Evolutionary conservation across 192 early-diverging fungal species (phyloP).

Genomic region (Diversispora eburnea): DNA sequence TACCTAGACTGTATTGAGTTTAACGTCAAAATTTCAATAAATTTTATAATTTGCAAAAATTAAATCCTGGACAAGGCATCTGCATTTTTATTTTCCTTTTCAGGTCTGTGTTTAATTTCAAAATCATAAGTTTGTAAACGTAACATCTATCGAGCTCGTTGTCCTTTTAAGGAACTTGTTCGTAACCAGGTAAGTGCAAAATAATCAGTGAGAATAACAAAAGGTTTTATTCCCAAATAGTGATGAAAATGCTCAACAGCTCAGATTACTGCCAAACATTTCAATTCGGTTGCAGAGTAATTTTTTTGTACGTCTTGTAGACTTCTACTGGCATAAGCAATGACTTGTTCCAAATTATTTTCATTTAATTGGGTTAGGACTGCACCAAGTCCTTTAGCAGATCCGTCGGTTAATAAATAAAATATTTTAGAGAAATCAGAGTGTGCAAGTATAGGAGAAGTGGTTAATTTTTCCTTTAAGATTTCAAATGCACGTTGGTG

Average conservation of each 20-base stretch:
- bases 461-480: conserved; percentile 31
- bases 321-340: conserved; percentile 29
- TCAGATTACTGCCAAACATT: conserved; percentile 30
- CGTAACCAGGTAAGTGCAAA: no score
- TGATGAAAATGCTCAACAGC: conserved; percentile 31
- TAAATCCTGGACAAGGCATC: no score
- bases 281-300: conserved; percentile 30
- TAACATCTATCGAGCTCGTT: no score
- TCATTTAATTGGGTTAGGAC: conserved; percentile 37
- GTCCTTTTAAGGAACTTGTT: no score
- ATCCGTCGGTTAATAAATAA: conserved; percentile 41
- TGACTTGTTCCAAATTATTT: background rate
- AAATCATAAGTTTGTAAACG: no score
- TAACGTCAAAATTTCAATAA: no score
- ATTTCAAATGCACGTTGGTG: conserved; percentile 21
- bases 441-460: conserved; percentile 35
- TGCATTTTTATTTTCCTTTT: no score
- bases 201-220: no score
- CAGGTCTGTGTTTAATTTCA: no score
- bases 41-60: no score
- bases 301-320: conserved; percentile 29
- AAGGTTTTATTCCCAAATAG: conserved; percentile 20
- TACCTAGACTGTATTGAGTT: no score
- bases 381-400: conserved; percentile 36
- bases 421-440: conserved; percentile 32